These are phyloP conservation scores for Gleditsia sinensis DNA, from an alignment of 306 rosid species.

Conservation along the genomic window DNA sequence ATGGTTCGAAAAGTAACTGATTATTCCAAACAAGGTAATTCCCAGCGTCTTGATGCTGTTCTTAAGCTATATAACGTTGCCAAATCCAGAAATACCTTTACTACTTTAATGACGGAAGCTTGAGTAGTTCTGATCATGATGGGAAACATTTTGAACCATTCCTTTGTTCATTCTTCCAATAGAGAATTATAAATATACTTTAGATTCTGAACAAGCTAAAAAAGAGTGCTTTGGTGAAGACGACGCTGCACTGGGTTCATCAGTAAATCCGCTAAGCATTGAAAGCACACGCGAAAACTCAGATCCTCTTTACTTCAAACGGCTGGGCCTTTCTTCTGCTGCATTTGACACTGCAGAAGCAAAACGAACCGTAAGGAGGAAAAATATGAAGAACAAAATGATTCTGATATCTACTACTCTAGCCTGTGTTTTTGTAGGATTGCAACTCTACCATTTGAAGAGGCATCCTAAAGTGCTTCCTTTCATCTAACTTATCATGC, in stretches of 20 bases:
- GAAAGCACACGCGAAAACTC: slow-evolving; percentile 50
- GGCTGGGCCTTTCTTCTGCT: slow-evolving; percentile 35
- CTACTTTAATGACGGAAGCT: slow-evolving; percentile 55
- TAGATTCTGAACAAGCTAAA: slow-evolving; percentile 28
- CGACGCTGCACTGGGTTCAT: slow-evolving; percentile 29
- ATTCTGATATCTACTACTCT: slow-evolving; percentile 59
- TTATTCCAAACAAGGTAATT: slow-evolving; percentile 27
- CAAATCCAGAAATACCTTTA: slow-evolving; percentile 32
- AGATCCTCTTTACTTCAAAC: slow-evolving; percentile 52
- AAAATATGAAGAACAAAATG: slow-evolving; percentile 54
- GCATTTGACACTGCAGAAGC: neutral
- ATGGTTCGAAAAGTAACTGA: slow-evolving; percentile 47
- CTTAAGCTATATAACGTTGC: slow-evolving; percentile 49
- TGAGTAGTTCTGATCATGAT: slow-evolving; percentile 44
- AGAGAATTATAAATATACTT: slow-evolving; percentile 38
- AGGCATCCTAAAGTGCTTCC: slow-evolving; percentile 51
- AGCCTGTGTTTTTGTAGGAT: slow-evolving; percentile 49
- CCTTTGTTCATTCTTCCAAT: slow-evolving; percentile 49
- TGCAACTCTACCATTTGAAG: slow-evolving; percentile 57
- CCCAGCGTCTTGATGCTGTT: slow-evolving; percentile 17
- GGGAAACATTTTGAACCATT: slow-evolving; percentile 41
- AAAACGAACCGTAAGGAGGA: slow-evolving; percentile 40
- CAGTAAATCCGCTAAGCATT: slow-evolving; percentile 38
- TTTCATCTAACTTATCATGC: slow-evolving; percentile 53
- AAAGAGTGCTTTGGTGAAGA: neutral